Evolutionary conservation across 1,284 basidiomycete genomes (phyloP).

Genomic region (Cutaneotrichosporon mucoides): DNA sequence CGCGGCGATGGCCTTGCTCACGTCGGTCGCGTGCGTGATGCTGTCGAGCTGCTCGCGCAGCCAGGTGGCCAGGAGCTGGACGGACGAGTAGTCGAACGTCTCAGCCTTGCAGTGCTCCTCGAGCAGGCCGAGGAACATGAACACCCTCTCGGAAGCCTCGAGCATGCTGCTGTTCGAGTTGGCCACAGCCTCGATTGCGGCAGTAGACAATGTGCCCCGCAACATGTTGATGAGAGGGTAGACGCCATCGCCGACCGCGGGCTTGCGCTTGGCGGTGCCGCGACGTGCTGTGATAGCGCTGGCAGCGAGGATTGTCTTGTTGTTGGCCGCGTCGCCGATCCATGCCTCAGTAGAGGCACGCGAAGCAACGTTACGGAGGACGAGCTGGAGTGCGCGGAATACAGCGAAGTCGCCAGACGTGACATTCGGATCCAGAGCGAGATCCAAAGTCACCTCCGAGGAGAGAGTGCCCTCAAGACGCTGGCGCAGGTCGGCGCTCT

Average conservation of each 20-base stretch:
- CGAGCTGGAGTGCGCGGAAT: slow-evolving; percentile 21
- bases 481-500: background rate
- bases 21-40: slow-evolving; percentile 11
- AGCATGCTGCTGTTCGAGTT: background rate
- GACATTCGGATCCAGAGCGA: slow-evolving; percentile 34
- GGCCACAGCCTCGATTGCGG: slow-evolving; percentile 4
- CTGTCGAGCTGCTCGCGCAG: slow-evolving; percentile 34
- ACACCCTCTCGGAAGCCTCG: slow-evolving; percentile 3
- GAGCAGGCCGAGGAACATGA: slow-evolving; percentile 25
- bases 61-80: slow-evolving; percentile 49
- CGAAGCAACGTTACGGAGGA: slow-evolving; percentile 28
- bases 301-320: slow-evolving; percentile 30
- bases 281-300: slow-evolving; percentile 25
- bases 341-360: slow-evolving; percentile 22
- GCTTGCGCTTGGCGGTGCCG: slow-evolving; percentile 26
- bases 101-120: slow-evolving; percentile 33
- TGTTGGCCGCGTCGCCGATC: slow-evolving; percentile 23
- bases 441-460: slow-evolving; percentile 27
- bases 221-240: slow-evolving; percentile 31
- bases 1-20: slow-evolving; percentile 14
- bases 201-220: slow-evolving; percentile 15
- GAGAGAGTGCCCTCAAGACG: slow-evolving; percentile 6
- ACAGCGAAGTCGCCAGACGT: background rate
- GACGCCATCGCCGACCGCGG: slow-evolving; percentile 29
- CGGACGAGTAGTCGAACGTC: slow-evolving; percentile 50